These are phyloP conservation scores for Fusarium chuoi DNA, from an alignment of 2,329 filamentous ascomycete genomes.

Conservation along the genomic window DNA sequence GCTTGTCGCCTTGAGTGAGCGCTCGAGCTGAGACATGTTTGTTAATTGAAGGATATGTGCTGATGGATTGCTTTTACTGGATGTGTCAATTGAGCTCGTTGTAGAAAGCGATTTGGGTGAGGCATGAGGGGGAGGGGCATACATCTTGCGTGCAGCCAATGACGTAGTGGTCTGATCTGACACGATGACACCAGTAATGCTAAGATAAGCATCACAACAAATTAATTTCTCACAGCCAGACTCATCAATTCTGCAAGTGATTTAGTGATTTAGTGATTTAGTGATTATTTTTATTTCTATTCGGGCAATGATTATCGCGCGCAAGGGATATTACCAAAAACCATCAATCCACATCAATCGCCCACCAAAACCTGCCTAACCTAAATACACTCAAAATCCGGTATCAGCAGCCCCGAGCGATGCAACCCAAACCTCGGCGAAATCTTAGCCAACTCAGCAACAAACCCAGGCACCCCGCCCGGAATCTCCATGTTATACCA, in stretches of 20 bases:
- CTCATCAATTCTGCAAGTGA: rapidly evolving
- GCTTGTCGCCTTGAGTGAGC: constrained; percentile 9
- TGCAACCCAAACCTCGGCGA: neutral
- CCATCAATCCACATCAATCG: too few species aligned
- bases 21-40: constrained; percentile 18
- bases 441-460: constrained; percentile 5
- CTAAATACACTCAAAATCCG: neutral
- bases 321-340: neutral
- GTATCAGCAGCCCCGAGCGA: neutral
- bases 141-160: rapidly evolving
- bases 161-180: neutral
- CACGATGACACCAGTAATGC: neutral
- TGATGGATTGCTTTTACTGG: rapidly evolving
- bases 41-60: rapidly evolving
- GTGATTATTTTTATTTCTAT: neutral
- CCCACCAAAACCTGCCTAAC: too few species aligned
- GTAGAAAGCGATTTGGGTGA: rapidly evolving
- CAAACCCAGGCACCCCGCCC: constrained; percentile 14
- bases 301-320: neutral
- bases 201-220: neutral
- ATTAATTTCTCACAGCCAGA: neutral
- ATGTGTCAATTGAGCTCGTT: too few species aligned
- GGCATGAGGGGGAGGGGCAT: neutral
- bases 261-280: rapidly evolving
- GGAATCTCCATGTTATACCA: constrained; percentile 20